A percentile compares a stretch with the other conserved stretches of the same genome.
Conservation (phyloP, 1,139 yeast species). For the Hanseniaspora sp. region DNA sequence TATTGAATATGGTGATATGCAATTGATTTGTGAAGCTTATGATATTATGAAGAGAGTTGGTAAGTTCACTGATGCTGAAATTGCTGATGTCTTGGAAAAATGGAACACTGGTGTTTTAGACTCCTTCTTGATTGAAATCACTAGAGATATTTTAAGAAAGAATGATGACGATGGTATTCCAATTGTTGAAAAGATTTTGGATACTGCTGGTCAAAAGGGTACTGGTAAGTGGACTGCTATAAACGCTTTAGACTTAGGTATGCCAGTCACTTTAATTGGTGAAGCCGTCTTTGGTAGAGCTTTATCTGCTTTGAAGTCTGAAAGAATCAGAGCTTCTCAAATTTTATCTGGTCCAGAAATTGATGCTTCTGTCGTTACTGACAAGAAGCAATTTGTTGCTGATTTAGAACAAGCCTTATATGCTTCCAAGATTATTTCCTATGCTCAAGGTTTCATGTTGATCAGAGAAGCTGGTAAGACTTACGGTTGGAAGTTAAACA, state of each 20-base stretch:
- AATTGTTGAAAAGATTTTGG: constrained; percentile 90
- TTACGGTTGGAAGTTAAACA: constrained; percentile 93
- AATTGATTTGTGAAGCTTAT: constrained; percentile 95
- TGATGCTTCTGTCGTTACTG: constrained; percentile 43
- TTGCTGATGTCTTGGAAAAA: constrained; percentile 78
- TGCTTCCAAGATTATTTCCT: constrained; percentile 96
- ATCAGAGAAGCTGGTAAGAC: constrained; percentile 97
- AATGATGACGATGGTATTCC: constrained; percentile 86
- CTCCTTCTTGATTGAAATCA: constrained; percentile 92
- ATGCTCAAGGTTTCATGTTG: constrained; percentile 99
- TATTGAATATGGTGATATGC: constrained; percentile 99
- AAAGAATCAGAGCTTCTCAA: constrained; percentile 78
- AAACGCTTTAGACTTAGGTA: constrained; percentile 93
- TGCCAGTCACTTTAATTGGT: constrained; percentile 96
- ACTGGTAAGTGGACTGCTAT: constrained; percentile 99
- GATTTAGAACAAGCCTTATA: constrained; percentile 96
- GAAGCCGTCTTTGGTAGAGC: constrained; percentile 98
- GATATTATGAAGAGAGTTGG: constrained; percentile 92
- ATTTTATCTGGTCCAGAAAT: constrained; percentile 65
- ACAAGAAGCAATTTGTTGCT: constrained; percentile 75
- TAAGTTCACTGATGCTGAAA: constrained; percentile 81
- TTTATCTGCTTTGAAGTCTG: constrained; percentile 81
- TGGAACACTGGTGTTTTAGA: constrained; percentile 98
- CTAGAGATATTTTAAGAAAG: constrained; percentile 85
- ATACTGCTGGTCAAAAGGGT: constrained; percentile 98